phyloP scores from a whole-genome alignment of 129 eudicot genomes.

The Dittrichia graveolens region DNA sequence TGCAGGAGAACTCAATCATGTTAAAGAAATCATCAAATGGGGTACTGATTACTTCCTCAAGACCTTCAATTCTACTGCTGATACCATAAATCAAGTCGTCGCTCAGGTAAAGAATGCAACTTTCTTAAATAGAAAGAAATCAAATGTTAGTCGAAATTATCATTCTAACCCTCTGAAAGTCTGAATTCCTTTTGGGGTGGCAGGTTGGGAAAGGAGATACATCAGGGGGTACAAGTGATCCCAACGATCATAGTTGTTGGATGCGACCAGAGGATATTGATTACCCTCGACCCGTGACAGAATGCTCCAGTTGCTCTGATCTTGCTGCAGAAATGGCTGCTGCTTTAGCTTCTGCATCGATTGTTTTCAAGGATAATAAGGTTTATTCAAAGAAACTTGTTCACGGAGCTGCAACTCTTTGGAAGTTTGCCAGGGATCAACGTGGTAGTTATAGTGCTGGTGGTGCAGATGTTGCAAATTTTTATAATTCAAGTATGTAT shows the following conservation, averaged over 20 bases:
- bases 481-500: conserved; percentile 79
- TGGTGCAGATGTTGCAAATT: conserved; percentile 64
- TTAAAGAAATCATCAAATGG: conserved; percentile 89
- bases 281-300: conserved; percentile 71
- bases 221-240: conserved; percentile 60
- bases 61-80: conserved; percentile 84
- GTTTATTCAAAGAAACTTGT: conserved; percentile 88
- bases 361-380: conserved; percentile 92
- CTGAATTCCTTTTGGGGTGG: conserved; percentile 8
- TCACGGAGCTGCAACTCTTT: conserved; percentile 85
- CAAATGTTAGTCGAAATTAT: not conserved
- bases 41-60: conserved; percentile 94
- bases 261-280: conserved; percentile 91
- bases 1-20: conserved; percentile 91
- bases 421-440: conserved; percentile 66
- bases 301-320: conserved; percentile 75
- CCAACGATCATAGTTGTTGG: conserved; percentile 95
- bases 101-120: conserved; percentile 77
- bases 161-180: conserved; percentile 5
- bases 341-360: conserved; percentile 90
- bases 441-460: conserved; percentile 79
- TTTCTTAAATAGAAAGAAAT: too few relatives aligned
- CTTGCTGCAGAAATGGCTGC: conserved; percentile 99
- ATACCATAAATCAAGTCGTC: conserved; percentile 64
- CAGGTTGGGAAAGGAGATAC: conserved; percentile 91